Conservation (phyloP, 345 rosid genomes). For the Noccaea bulbosa region DNA sequence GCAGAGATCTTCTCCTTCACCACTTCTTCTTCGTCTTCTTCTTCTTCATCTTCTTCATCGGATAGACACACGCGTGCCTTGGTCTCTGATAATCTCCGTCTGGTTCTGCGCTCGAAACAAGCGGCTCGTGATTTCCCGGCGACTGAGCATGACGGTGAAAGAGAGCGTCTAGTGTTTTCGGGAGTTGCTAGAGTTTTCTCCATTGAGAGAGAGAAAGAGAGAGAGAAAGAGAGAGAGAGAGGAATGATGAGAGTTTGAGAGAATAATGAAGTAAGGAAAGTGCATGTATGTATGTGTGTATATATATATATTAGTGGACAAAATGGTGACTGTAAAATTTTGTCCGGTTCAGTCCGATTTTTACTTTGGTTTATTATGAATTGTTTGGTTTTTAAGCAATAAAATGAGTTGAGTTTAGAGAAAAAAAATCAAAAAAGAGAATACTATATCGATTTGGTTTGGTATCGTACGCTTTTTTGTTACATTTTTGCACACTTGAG, state of each 20-base stretch:
- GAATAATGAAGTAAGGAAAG: conserved; percentile 40
- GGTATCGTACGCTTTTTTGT: background rate
- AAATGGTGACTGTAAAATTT: background rate
- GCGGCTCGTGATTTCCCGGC: conserved; percentile 36
- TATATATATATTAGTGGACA: conserved; percentile 30
- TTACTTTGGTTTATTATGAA: conserved; percentile 17
- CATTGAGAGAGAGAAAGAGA: conserved; percentile 40
- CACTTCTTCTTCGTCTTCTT: conserved; percentile 44
- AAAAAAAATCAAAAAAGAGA: no score
- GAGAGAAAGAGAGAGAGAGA: conserved; percentile 10
- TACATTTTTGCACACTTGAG: background rate
- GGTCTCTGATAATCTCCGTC: conserved; percentile 38
- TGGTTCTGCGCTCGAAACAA: conserved; percentile 43
- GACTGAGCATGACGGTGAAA: conserved; percentile 24
- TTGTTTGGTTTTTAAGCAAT: background rate
- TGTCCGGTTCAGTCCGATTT: conserved; percentile 24
- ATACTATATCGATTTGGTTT: conserved; percentile 11
- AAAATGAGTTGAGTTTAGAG: conserved; percentile 13
- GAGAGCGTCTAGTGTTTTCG: conserved; percentile 21
- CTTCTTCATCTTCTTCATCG: conserved; percentile 29
- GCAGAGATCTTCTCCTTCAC: conserved; percentile 60
- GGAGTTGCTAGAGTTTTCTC: conserved; percentile 43
- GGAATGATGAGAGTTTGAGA: conserved; percentile 33
- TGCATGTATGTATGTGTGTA: conserved; percentile 26
- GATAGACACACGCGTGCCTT: conserved; percentile 20